Conservation (phyloP, 2,329 filamentous ascomycete species). For the Alternaria ventricosa region DNA sequence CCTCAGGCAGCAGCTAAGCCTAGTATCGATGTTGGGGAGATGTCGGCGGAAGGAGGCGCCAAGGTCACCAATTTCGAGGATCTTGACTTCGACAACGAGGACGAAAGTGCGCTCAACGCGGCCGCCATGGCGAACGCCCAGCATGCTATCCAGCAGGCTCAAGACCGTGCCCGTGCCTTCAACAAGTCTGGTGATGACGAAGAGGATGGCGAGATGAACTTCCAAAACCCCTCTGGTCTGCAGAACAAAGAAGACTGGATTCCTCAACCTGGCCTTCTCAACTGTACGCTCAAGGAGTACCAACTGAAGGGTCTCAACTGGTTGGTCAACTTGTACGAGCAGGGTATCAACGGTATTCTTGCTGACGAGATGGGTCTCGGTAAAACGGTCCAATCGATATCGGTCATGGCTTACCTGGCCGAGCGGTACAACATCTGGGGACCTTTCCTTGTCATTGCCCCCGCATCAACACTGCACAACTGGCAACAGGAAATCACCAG, state of each 20-base stretch:
- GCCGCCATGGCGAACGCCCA: constrained; percentile 96
- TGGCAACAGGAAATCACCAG: constrained; percentile 98
- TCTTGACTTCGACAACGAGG: constrained; percentile 93
- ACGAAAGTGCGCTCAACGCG: constrained; percentile 79
- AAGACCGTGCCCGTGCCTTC: constrained; percentile 91
- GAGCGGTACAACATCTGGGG: constrained; percentile 99
- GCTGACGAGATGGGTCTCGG: constrained; percentile 99
- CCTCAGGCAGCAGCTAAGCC: constrained; percentile 47
- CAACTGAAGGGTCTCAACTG: constrained; percentile 99
- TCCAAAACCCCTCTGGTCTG: constrained; percentile 95
- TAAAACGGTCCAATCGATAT: constrained; percentile 98
- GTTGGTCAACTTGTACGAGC: constrained; percentile 98
- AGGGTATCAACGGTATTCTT: constrained; percentile 98
- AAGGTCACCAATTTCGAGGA: constrained; percentile 95
- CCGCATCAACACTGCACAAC: constrained; percentile 95
- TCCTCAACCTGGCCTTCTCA: constrained; percentile 90
- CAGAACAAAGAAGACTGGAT: constrained; percentile 82
- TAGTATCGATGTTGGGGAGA: constrained; percentile 57
- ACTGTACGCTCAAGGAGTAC: constrained; percentile 95
- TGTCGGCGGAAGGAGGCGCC: constrained; percentile 58
- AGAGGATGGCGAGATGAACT: constrained; percentile 97
- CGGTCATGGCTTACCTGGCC: constrained; percentile 97
- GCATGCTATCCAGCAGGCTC: constrained; percentile 91
- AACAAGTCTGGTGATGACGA: constrained; percentile 66
- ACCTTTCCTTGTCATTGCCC: constrained; percentile 94